These are phyloP conservation scores for Phytophthora pinifolia DNA, from an alignment of 352 stramenopile genomes.

Conservation along the genomic window DNA sequence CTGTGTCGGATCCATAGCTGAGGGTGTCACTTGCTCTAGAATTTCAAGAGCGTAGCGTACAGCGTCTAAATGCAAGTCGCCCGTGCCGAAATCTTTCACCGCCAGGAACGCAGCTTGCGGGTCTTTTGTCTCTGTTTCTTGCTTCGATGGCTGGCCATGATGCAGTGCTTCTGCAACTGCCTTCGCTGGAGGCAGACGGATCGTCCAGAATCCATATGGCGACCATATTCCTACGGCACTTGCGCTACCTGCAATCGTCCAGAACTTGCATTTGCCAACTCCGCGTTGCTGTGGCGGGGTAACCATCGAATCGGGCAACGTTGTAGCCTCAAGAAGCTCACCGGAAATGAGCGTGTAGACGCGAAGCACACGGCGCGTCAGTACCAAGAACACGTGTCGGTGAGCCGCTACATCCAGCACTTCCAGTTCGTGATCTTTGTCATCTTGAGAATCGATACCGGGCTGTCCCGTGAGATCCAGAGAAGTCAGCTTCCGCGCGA, in stretches of 20 bases:
- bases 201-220: constrained; percentile 60
- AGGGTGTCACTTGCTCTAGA: constrained; percentile 38
- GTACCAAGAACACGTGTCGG: constrained; percentile 29
- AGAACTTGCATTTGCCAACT: constrained; percentile 38
- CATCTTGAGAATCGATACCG: not conserved
- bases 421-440: constrained; percentile 9
- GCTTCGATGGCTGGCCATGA: constrained; percentile 3
- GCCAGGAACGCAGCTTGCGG: constrained; percentile 42
- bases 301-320: constrained; percentile 28
- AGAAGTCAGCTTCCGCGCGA: constrained; percentile 25
- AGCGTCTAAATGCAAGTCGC: constrained; percentile 51
- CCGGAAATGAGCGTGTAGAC: constrained; percentile 66
- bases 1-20: constrained; percentile 32
- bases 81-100: constrained; percentile 50
- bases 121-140: constrained; percentile 11
- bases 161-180: constrained; percentile 33
- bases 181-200: constrained; percentile 54
- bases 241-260: constrained; percentile 46
- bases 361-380: constrained; percentile 23
- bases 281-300: constrained; percentile 5
- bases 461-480: constrained; percentile 28
- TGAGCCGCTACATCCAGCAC: constrained; percentile 34
- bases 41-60: constrained; percentile 65
- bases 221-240: constrained; percentile 62
- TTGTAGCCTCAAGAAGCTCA: constrained; percentile 35